Base-by-base conservation (phyloP, 164 flowering plant genomes). In the Chimonanthus praecox region DNA sequence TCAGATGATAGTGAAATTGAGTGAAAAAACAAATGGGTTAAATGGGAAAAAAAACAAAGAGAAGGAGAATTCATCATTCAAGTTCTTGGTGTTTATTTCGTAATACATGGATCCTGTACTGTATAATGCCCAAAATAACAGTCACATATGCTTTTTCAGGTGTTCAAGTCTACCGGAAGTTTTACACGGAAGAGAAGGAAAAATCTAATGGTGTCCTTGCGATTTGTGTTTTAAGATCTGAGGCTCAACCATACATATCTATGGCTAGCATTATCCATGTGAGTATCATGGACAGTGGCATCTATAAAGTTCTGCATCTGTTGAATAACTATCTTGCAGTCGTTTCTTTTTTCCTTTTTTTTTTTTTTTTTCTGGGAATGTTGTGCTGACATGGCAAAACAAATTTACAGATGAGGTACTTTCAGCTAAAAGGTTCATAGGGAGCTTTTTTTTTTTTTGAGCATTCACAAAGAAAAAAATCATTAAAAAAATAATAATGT, bases 141-240 rank as follows among this genome's bases (percentile, higher is more conserved):
- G 4, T 54, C 60, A 54, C 5, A 73, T 73, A 48, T 11, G 15
- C 6, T 15, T 67, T 81, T 79, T 45, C 86, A 94, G 97, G 98
- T 72, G 88, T 87, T 62, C 83, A 86, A 76, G 78, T 92, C 51
- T 94, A 89, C 73, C 77, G 90, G 72, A 86, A 84, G 66, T 88
- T 92, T 71, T 92, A 94, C 80, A 74, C 89, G 0, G 88, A 88
- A 82, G 93, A 87, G 75, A 85, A 84, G 84, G 97, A 92, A 79
- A 86, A 74, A 75, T 73, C 76, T 18, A 86, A 87, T 80, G 94
- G 94, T 49, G 97, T 94, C 62, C 83, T 92, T 74, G 97, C 92
- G 71, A 88, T 94, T 49, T 71, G 74, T 81, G 85, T 94, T 76
- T 74, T 83, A 67, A 85, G 73, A 71, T 71, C 79, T 21, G 72